phyloP scores from a whole-genome alignment of 345 rosid genomes.

The Aethionema arabicum region DNA sequence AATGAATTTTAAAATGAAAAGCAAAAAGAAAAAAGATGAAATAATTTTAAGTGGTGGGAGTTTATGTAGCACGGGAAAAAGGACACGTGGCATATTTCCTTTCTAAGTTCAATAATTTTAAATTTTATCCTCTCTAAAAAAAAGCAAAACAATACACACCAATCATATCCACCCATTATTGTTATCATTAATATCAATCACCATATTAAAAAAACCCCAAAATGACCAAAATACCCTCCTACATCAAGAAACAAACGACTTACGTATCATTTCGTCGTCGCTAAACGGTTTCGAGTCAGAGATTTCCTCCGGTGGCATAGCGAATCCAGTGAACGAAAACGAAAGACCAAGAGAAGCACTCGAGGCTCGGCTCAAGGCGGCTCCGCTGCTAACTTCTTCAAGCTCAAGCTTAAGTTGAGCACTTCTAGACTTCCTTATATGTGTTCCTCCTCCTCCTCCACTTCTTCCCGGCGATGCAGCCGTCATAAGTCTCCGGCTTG shows the following conservation, averaged over 20 bases:
- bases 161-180: conserved; percentile 35
- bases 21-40: neutral
- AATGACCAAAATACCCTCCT: conserved; percentile 31
- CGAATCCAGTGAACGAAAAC: conserved; percentile 93
- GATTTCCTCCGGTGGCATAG: conserved; percentile 76
- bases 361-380: conserved; percentile 91
- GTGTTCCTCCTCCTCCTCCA: conserved; percentile 49
- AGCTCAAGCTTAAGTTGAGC: conserved; percentile 71
- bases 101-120: conserved; percentile 21
- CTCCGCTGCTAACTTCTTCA: conserved; percentile 80
- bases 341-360: conserved; percentile 93
- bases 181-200: conserved; percentile 24
- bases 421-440: conserved; percentile 86
- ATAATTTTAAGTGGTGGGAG: conserved; percentile 28
- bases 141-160: conserved; percentile 36
- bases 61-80: conserved; percentile 34
- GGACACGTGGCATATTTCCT: conserved; percentile 33
- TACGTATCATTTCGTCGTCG: conserved; percentile 91
- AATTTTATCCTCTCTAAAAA: conserved; percentile 30
- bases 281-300: conserved; percentile 79
- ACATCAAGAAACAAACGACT: conserved; percentile 31
- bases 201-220: neutral
- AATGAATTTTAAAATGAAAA: conserved; percentile 26
- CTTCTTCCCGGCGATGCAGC: conserved; percentile 60
- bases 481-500: conserved; percentile 59